Base-by-base conservation (phyloP, 2,329 filamentous ascomycete species). In the Tolypocladium cylindrosporum region DNA sequence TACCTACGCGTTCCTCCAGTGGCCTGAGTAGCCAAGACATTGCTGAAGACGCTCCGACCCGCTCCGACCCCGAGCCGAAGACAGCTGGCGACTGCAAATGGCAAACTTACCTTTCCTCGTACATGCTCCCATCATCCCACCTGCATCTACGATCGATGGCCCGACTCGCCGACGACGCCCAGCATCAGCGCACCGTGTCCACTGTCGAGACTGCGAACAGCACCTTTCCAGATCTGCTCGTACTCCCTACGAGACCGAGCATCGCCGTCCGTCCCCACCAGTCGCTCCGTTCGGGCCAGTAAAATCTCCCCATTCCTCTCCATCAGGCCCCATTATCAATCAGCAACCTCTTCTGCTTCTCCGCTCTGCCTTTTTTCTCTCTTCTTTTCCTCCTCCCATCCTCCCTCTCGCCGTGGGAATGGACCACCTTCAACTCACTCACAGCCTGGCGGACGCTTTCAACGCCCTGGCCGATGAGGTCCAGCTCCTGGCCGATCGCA, bases 381-480 rank as follows among this genome's bases (percentile, higher is more conserved):
- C 54, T 36, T 55, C 37, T 51, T 27, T 40, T 55, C 61, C 60
- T 61, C 62, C 48, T 37, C 34, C 57, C 41, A 57, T 58, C 41
- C 55, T 54, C 57, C 52, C 41, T 56, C 55, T 45, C 48, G 19
- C 51, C 58, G 60, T 62, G 64, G 71, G 71, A 61, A 74, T 74
- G 72, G 71, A 70, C 65, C 67, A 72, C 62, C 65, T 69, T 58
- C 70, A 73, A 58, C 72, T 74, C 62, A 80, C 79, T 16, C 79
- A 81, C 73, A 83, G 79, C 64, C 74, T 87, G 69, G 77, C 83
- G 63, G 81, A 85, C 74, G 85, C 83, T 63, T 87, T 87, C 74
- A 82, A 80, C 71, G 76, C 83, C 57, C 76, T 87, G 58, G 84
- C 84, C 64, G 80, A 86, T 72, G 80, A 87, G 72, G 83, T 86